Conservation (phyloP, 2,329 filamentous ascomycete genomes). For the Cladosporium phlei region DNA sequence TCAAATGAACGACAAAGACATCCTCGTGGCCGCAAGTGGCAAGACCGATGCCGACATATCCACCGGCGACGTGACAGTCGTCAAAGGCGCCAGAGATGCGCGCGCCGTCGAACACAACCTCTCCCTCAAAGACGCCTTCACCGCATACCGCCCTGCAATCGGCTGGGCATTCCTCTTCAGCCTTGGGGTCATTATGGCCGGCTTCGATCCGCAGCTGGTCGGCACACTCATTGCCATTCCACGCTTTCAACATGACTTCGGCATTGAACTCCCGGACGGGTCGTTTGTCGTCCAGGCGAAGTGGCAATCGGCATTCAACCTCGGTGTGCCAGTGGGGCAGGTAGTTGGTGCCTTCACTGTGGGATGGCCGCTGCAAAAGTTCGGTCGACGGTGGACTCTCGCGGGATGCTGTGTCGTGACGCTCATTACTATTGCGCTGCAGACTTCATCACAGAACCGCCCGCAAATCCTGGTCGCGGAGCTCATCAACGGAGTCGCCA, state of each 20-base stretch:
- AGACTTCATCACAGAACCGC: slow-evolving; percentile 23
- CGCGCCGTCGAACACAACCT: slow-evolving; percentile 13
- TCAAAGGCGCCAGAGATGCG: neutral
- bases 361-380: neutral
- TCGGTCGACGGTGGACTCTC: slow-evolving; percentile 49
- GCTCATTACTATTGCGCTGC: slow-evolving; percentile 36
- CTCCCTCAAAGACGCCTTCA: slow-evolving; percentile 30
- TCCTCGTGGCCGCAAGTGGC: neutral
- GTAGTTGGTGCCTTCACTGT: neutral
- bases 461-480: slow-evolving; percentile 44
- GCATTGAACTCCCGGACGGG: neutral
- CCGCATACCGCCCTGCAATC: slow-evolving; percentile 39
- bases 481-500: slow-evolving; percentile 53
- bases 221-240: neutral
- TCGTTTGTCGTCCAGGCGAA: neutral
- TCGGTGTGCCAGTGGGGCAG: neutral
- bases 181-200: slow-evolving; percentile 35
- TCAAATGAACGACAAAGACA: too few species aligned
- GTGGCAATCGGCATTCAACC: slow-evolving; percentile 1
- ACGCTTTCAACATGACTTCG: neutral
- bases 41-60: neutral
- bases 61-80: neutral
- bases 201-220: slow-evolving; percentile 29
- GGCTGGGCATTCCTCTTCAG: slow-evolving; percentile 50
- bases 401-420: slow-evolving; percentile 32